Base-by-base conservation (phyloP, 805 yeast genomes). In the Pichia gijzeniarum region DNA sequence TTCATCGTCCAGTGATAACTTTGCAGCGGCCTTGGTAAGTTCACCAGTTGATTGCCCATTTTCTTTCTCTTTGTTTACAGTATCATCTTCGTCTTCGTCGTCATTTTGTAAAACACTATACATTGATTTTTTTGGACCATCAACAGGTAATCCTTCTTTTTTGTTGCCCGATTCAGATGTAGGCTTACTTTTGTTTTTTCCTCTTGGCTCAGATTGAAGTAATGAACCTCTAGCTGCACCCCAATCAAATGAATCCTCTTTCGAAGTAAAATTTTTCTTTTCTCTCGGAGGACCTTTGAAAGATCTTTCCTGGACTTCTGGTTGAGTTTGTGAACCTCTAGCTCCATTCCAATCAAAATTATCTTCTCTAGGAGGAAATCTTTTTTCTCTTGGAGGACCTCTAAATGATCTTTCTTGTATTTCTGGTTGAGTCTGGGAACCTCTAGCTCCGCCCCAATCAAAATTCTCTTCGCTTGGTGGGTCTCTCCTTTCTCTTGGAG, bases 311-410 rank as follows among this genome's bases (percentile, higher is more conserved):
- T 36, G 35, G n/a, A 19, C 45, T 30, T 37, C 41, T 38, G 52
- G 44, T 67, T 79, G 86, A 79, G 64, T 82, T 87, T 44, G 77
- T 77, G 65, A 69, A 32, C 62, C 59, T 58, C 79, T 68, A 38
- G 73, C 77, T 14, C 70, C 52, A 43, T 72, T 68, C 79, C 86
- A 80, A 63, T 83, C 87, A 46, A 80, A 64, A 40, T 76, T 74
- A 66, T 42, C 56, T 36, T 28, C 51, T 52, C 46, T 44, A 51
- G 70, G 40, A 55, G 45, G 13, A 45, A 42, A 77, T 75, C 68
- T 40, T 50, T 43, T 9, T 47, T 44, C 43, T 56, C 64, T 50
- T 40, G 50, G 40, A 18, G 38, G 16, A 30, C 33, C 40, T 30
- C 48, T 48, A 22, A 42, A 61, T 69, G 64, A 43, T 67, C 73